These are phyloP conservation scores for Purpureocillium lavendulum DNA, from an alignment of 2,329 filamentous ascomycete species.

Conservation along the genomic window DNA sequence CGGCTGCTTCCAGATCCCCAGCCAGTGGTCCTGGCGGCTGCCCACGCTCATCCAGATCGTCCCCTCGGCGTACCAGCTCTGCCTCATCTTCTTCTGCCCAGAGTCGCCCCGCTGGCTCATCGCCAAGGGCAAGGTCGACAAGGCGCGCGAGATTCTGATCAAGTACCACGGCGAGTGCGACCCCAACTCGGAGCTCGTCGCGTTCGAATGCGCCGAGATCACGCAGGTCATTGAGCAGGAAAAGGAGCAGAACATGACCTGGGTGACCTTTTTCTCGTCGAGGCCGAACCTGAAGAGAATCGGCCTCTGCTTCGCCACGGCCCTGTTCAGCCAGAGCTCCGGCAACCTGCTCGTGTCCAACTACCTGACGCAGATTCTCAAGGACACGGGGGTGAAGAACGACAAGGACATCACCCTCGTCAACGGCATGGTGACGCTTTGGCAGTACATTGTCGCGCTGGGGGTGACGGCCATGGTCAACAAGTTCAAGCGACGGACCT, in stretches of 20 bases:
- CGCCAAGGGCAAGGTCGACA: constrained; percentile 37
- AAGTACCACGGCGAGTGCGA: constrained; percentile 44
- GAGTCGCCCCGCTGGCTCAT: constrained; percentile 54
- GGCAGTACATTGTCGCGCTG: constrained; percentile 33
- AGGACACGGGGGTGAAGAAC: constrained; percentile 27
- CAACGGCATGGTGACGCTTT: constrained; percentile 31
- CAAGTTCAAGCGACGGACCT: constrained; percentile 25
- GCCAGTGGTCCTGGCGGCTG: constrained; percentile 40
- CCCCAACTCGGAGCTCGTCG: constrained; percentile 32
- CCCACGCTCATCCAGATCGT: constrained; percentile 44
- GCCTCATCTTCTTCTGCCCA: constrained; percentile 41
- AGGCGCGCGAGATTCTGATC: constrained; percentile 41
- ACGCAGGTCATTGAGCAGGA: constrained; percentile 30
- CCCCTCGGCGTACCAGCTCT: constrained; percentile 32
- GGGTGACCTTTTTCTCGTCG: constrained; percentile 31
- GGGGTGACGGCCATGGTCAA: constrained; percentile 26
- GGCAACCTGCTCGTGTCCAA: constrained; percentile 33
- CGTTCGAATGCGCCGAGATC: constrained; percentile 41
- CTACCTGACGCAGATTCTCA: constrained; percentile 29
- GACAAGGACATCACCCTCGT: constrained; percentile 30
- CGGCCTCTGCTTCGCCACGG: constrained; percentile 28
- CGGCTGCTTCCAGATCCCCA: constrained; percentile 17
- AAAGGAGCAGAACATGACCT: constrained; percentile 25
- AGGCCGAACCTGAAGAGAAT: constrained; percentile 30
- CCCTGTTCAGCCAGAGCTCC: constrained; percentile 30